phyloP scores from a whole-genome alignment of 768 basidiomycete genomes.

The Leccinum disarticulatum region DNA sequence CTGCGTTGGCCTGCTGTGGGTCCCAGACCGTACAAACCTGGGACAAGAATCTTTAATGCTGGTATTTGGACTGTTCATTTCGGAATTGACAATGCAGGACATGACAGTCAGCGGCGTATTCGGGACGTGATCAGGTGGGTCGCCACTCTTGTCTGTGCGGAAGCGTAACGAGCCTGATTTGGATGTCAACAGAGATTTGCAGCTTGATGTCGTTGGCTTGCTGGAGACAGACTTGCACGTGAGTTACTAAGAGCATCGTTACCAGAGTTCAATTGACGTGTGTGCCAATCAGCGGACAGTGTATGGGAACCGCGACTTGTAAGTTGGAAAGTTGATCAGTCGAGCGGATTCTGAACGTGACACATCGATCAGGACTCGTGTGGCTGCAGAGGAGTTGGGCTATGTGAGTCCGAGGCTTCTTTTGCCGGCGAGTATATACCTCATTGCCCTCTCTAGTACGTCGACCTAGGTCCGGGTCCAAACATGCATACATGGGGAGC shows the following conservation, averaged over 20 bases:
- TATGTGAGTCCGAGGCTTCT: slow-evolving; percentile 54
- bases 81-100: slow-evolving; percentile 50
- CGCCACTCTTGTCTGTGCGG: slow-evolving; percentile 18
- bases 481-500: slow-evolving; percentile 91
- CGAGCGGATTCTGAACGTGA: slow-evolving; percentile 1
- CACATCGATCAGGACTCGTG: slow-evolving; percentile 55
- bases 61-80: slow-evolving; percentile 95
- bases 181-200: slow-evolving; percentile 57
- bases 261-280: neutral
- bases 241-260: slow-evolving; percentile 27
- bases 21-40: slow-evolving; percentile 60
- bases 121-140: slow-evolving; percentile 58
- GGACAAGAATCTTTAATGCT: slow-evolving; percentile 67
- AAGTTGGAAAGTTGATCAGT: slow-evolving; percentile 18
- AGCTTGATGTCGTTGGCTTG: slow-evolving; percentile 82
- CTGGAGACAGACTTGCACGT: slow-evolving; percentile 87
- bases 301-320: slow-evolving; percentile 87
- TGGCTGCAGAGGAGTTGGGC: slow-evolving; percentile 73
- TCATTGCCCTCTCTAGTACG: slow-evolving; percentile 50
- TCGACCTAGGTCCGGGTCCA: slow-evolving; percentile 87
- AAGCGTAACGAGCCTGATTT: neutral
- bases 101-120: slow-evolving; percentile 35
- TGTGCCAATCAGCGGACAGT: slow-evolving; percentile 51
- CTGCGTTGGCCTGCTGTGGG: slow-evolving; percentile 50
- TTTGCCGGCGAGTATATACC: slow-evolving; percentile 1